phyloP scores from a whole-genome alignment of 176 grass and related monocot genomes.

The Sorghum bicolor region Sorghum_bicolor_NCBIv3 NC_012875.2:46633001-46633500 shows the following conservation, averaged over 20 bases:
- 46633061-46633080: too few species aligned
- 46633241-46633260: neutral
- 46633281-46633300: constrained; percentile 7
- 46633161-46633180: too few species aligned
- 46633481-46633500: constrained; percentile 57
- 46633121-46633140: too few species aligned
- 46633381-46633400: constrained; percentile 68
- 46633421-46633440: constrained; percentile 40
- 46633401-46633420: constrained; percentile 40
- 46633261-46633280: constrained; percentile 16
- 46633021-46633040: too few species aligned
- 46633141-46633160: too few species aligned
- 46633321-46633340: neutral
- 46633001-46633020: too few species aligned
- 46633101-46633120: too few species aligned
- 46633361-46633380: constrained; percentile 43
- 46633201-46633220: neutral
- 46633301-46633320: constrained; percentile 49
- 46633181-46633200: neutral
- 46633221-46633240: neutral
- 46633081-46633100: too few species aligned
- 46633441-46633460: constrained; percentile 29
- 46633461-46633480: constrained; percentile 40
- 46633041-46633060: too few species aligned
- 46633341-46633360: constrained; percentile 18